phyloP scores from a whole-genome alignment of 2,329 filamentous ascomycete species.

The Beauveria rudraprayagi region DNA sequence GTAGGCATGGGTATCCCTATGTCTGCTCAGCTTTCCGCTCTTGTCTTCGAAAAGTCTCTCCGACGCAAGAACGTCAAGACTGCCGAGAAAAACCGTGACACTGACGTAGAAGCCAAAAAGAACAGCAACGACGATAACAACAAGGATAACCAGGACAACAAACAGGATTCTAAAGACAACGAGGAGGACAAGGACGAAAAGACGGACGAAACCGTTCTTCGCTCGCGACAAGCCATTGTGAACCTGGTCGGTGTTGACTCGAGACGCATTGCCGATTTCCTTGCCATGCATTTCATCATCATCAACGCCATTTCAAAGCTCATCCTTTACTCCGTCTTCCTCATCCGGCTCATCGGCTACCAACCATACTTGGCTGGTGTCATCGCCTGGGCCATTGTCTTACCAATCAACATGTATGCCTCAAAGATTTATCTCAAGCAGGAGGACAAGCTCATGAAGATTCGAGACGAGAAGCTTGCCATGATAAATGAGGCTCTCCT shows the following conservation, averaged over 20 bases:
- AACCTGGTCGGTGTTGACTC: conserved; percentile 74
- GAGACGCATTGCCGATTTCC: conserved; percentile 60
- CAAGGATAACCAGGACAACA: conserved; percentile 28
- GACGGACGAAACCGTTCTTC: conserved; percentile 26
- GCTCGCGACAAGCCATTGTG: conserved; percentile 60
- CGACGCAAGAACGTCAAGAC: conserved; percentile 69
- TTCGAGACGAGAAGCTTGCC: conserved; percentile 65
- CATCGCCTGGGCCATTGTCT: conserved; percentile 52
- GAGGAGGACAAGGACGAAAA: conserved; percentile 42
- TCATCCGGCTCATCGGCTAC: conserved; percentile 66
- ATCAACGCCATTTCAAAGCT: conserved; percentile 55
- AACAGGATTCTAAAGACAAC: conserved; percentile 31
- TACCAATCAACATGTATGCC: conserved; percentile 60
- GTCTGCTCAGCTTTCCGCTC: conserved; percentile 59
- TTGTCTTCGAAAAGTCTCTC: conserved; percentile 72
- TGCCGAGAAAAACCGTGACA: conserved; percentile 36
- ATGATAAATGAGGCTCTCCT: conserved; percentile 69
- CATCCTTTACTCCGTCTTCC: conserved; percentile 55
- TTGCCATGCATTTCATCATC: conserved; percentile 58
- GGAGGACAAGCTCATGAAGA: conserved; percentile 66
- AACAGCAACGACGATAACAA: conserved; percentile 22
- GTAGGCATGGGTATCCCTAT: conserved; percentile 57
- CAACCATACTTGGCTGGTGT: conserved; percentile 58
- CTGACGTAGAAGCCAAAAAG: conserved; percentile 17
- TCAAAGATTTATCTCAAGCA: conserved; percentile 56